Evolutionary conservation across 805 yeast genomes (phyloP), one percentile per base, ranked within the genome.

Genomic region (Kuraishia molischiana): DNA sequence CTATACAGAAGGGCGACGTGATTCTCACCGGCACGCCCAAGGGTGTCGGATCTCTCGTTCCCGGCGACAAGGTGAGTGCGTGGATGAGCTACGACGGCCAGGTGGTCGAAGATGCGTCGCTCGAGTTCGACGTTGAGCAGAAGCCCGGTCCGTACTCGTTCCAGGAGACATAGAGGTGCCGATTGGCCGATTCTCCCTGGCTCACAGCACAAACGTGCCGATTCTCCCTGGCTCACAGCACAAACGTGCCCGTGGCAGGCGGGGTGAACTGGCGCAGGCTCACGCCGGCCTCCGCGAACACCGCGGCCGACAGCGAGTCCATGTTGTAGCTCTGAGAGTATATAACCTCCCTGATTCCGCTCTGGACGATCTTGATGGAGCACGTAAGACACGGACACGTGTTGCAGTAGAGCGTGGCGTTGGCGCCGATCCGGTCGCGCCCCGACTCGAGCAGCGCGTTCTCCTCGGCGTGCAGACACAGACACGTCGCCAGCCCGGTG

Each of bases 341-440:
- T 3, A 92, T 95, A 5, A 92, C 98, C 55, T 89, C 96, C 13
- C 64, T 69, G 32, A 92, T 79, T 1, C 98, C 98, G 45, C 82
- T 69, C 59, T 92, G 99, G 6, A 87, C 95, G 38, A 92, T 90
- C 60, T 92, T 92, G 30, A 92, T 86, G 4, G 95, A 79, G 54
- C 99, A 92, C 0, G 98, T 92, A 41, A 92, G 64, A 54, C 99
- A 92, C 0, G 99, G 99, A 51, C 98, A 85, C 0, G 99, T 92
- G 56, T 92, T 92, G 61, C 98, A 92, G 55, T 92, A 92, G 40
- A 87, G 59, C 0, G 76, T 77, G 6, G 85, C 78, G 30, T 64
- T 58, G 9, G 59, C 59, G 0, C 84, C 84, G 9, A 85, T 72
- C 39, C 97, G 64, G 46, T 84, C 95, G 44, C 97, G 68, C 1